Evolutionary conservation across 495 filamentous ascomycete genomes (phyloP), one percentile per base, ranked within the genome.

Genomic region (Pseudomonodictys pantanalensis): DNA sequence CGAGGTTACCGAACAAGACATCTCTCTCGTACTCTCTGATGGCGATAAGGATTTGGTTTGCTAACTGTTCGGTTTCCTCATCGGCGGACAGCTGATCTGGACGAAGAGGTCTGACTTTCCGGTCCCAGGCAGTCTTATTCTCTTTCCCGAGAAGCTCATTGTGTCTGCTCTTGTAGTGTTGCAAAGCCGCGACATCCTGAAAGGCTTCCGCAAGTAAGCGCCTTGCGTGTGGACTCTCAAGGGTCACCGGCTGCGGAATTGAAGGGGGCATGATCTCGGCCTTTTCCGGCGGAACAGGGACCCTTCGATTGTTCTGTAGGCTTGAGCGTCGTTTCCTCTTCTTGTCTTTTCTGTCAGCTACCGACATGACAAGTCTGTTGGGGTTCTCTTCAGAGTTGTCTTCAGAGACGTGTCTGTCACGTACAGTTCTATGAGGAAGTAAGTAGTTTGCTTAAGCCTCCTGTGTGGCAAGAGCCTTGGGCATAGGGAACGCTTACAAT

Each of bases 11-110:
- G 39, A 71, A 75, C 8, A 68, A 44, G 2, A 45, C 39, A 4
- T 58, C 58, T 12, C 72, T 61, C 60, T 75, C 72, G 50, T 55
- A 52, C 48, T 75, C 72, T 9, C 72, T 60, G 41, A 75, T 58
- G 29, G 46, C 53, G 20, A 47, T 42, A 9, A 73, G 24, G 47
- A 75, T 70, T 10, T 46, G 17, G n/a, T 38, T 52, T 11, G 70
- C 70, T 43, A 52, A 24, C 10, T 20, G 38, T 44, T 73, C 71
- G 15, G n/a, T 44, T 7, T n/a, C n/a, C n/a, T n/a, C n/a, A n/a
- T n/a, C n/a, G n/a, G n/a, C n/a, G n/a, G n/a, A n/a, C n/a, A n/a
- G n/a, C n/a, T n/a, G n/a, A n/a, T n/a, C n/a, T n/a, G n/a, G 24
- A 17, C 4, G 65, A 60, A 2, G 71, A 69, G 1, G 15, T 10